These are phyloP conservation scores for Solanum rostratum DNA, from an alignment of 257 asterid species.

Conservation along the genomic window DNA sequence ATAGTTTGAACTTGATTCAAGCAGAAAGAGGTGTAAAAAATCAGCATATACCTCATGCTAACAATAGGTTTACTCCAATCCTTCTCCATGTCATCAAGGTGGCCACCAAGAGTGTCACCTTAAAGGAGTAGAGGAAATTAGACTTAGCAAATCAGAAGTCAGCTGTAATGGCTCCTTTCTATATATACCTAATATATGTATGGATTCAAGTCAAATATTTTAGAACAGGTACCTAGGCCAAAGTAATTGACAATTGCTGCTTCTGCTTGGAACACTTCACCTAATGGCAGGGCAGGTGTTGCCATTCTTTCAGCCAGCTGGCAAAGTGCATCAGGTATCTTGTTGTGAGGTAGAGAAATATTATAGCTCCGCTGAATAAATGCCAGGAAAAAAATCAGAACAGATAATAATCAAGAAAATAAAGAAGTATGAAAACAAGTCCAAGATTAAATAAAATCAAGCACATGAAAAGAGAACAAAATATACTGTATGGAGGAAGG, in stretches of 20 bases:
- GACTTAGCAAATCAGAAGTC: not conserved
- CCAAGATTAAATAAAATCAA: not conserved
- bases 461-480: not conserved
- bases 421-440: not conserved
- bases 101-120: slow-evolving; percentile 96
- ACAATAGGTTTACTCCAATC: slow-evolving; percentile 99
- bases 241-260: slow-evolving; percentile 97
- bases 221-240: slow-evolving; percentile 38
- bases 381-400: not conserved
- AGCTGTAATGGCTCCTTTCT: not conserved
- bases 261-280: slow-evolving; percentile 75
- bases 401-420: not conserved
- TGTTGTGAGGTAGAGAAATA: slow-evolving; percentile 68
- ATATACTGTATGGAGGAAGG: not conserved
- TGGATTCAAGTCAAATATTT: not conserved
- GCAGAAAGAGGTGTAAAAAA: not conserved
- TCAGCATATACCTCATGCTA: slow-evolving; percentile 66
- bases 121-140: slow-evolving; percentile 7
- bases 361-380: slow-evolving; percentile 64
- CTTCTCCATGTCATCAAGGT: slow-evolving; percentile 97
- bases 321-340: slow-evolving; percentile 71
- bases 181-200: not conserved
- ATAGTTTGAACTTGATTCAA: not conserved
- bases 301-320: slow-evolving; percentile 66
- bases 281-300: slow-evolving; percentile 64